phyloP scores from a whole-genome alignment of 306 rosid species.

The Cucurbita moschata region DNA sequence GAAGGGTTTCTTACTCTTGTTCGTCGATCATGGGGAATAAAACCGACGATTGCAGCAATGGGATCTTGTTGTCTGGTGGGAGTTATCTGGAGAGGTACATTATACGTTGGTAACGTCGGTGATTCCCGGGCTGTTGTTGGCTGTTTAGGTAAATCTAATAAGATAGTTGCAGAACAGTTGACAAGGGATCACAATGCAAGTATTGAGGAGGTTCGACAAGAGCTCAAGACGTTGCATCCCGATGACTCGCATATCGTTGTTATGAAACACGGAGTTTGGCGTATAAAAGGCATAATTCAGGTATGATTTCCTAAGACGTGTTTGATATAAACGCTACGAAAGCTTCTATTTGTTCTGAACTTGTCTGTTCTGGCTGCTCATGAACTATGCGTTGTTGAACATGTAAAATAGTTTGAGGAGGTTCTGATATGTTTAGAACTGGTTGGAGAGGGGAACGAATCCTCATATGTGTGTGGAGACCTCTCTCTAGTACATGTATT shows the following conservation, averaged over 20 bases:
- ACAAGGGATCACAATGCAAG: constrained; percentile 75
- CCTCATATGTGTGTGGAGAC: too few species aligned
- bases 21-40: constrained; percentile 54
- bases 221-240: constrained; percentile 61
- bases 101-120: constrained; percentile 65
- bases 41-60: constrained; percentile 63
- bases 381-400: background rate
- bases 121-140: constrained; percentile 84
- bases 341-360: background rate
- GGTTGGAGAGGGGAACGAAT: too few species aligned
- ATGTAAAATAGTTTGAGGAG: background rate
- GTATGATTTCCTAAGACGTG: constrained; percentile 10
- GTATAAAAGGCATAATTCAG: constrained; percentile 93
- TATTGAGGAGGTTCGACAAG: constrained; percentile 64
- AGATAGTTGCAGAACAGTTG: constrained; percentile 61
- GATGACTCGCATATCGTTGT: constrained; percentile 68
- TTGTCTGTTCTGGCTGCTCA: background rate
- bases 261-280: constrained; percentile 81
- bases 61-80: constrained; percentile 90
- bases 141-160: constrained; percentile 43
- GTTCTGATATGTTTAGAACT: background rate
- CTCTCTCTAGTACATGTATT: too few species aligned
- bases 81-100: constrained; percentile 58
- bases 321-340: background rate
- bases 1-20: constrained; percentile 78